Evolutionary conservation across 208 protist species (phyloP).

Genomic region (Blechomonas ayalai): DNA sequence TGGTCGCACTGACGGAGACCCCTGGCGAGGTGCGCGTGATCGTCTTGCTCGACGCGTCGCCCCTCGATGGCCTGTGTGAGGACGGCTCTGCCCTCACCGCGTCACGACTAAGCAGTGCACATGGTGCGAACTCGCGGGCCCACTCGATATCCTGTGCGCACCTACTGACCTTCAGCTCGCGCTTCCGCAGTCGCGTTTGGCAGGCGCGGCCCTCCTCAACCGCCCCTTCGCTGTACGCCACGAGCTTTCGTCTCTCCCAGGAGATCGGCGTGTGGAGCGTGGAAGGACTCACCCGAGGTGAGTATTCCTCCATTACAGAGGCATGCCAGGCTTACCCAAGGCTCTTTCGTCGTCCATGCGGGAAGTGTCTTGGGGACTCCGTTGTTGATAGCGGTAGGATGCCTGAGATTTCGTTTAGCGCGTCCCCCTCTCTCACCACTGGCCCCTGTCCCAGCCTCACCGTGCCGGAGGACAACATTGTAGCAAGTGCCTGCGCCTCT

Average conservation of each 20-base stretch:
- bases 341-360: conserved; percentile 51
- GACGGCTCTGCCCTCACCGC: background rate
- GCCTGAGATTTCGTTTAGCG: background rate
- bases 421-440: background rate
- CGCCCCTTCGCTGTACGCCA: background rate
- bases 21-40: conserved; percentile 55
- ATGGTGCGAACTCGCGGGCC: no score
- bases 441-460: background rate
- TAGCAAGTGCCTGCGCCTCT: conserved; percentile 8
- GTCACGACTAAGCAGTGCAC: no score
- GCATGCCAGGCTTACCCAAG: conserved; percentile 61
- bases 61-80: background rate
- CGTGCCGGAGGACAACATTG: background rate
- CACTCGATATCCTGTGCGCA: no score
- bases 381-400: background rate
- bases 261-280: conserved; percentile 71
- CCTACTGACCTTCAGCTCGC: no score
- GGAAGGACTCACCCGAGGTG: conserved; percentile 47
- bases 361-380: conserved; percentile 8
- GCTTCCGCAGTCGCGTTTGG: no score
- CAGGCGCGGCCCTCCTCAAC: no score
- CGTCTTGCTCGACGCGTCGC: conserved; percentile 21
- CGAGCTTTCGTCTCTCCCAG: conserved; percentile 45
- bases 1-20: conserved; percentile 41
- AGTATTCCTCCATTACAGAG: conserved; percentile 63